Percentiles rank a stretch among this genome's conserved stretches.
Conservation (phyloP, 495 filamentous ascomycete species). For the Aspergillus ellipticus region DNA sequence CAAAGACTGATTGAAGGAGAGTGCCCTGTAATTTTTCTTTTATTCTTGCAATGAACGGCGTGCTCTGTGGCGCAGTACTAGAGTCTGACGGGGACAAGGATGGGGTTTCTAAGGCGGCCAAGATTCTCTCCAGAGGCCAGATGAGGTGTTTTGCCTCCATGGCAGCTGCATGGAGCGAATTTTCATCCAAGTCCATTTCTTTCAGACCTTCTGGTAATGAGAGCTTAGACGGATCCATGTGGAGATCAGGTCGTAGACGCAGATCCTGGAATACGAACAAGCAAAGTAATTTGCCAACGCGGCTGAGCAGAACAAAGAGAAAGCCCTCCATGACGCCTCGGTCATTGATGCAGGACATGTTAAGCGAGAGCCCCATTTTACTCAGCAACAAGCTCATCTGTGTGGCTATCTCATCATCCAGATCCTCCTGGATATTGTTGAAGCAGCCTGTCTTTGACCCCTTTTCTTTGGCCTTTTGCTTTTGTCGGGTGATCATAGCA, state of each 20-base stretch:
- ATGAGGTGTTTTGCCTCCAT: slow-evolving; percentile 35
- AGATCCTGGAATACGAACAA: slow-evolving; percentile 35
- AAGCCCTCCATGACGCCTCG: slow-evolving; percentile 37
- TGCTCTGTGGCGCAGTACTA: not conserved
- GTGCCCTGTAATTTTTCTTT: slow-evolving; percentile 38
- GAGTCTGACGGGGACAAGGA: not conserved
- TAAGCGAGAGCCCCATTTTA: slow-evolving; percentile 28
- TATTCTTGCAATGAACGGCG: slow-evolving; percentile 18
- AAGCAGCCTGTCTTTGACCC: not conserved
- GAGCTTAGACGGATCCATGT: slow-evolving; percentile 17
- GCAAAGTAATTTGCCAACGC: slow-evolving; percentile 37
- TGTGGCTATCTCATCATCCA: slow-evolving; percentile 17
- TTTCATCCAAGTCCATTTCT: slow-evolving; percentile 18
- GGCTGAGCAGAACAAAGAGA: slow-evolving; percentile 31
- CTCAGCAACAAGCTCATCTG: slow-evolving; percentile 22
- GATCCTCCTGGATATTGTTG: not conserved
- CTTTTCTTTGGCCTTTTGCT: slow-evolving; percentile 7
- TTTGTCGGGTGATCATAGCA: slow-evolving; percentile 2
- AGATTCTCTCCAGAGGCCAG: slow-evolving; percentile 32
- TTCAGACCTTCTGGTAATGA: slow-evolving; percentile 28
- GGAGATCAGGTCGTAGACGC: slow-evolving; percentile 21
- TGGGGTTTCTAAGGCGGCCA: slow-evolving; percentile 23
- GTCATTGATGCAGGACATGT: slow-evolving; percentile 20
- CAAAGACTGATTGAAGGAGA: slow-evolving; percentile 39
- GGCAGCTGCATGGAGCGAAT: slow-evolving; percentile 18